Evolutionary conservation across 164 flowering plant species (phyloP).

Genomic region (Chloranthus sessilifolius): DNA sequence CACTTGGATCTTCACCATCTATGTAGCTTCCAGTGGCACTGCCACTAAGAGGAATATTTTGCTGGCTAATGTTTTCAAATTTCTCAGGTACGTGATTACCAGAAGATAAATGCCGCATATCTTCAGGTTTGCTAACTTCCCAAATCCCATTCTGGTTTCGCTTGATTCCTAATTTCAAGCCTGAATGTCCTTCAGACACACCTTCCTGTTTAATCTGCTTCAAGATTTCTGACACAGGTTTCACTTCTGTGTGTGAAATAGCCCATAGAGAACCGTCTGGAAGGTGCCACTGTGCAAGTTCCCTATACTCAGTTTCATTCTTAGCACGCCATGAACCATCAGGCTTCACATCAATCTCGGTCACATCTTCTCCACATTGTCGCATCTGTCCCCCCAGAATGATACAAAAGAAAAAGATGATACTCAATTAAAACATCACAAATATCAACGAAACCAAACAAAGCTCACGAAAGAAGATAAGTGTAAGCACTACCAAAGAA

Average conservation of each 20-base stretch:
- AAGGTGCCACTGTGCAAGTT: slow-evolving; percentile 69
- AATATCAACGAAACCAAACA: neutral
- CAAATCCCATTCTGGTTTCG: slow-evolving; percentile 65
- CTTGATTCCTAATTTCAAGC: slow-evolving; percentile 66
- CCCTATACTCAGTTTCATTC: slow-evolving; percentile 55
- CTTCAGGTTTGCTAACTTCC: slow-evolving; percentile 84
- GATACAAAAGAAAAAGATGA: slow-evolving; percentile 8
- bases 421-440: neutral
- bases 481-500: slow-evolving; percentile 43
- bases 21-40: slow-evolving; percentile 83
- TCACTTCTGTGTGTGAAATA: slow-evolving; percentile 28
- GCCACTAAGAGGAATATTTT: slow-evolving; percentile 69
- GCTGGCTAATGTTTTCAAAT: slow-evolving; percentile 28
- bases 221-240: slow-evolving; percentile 33
- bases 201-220: slow-evolving; percentile 68
- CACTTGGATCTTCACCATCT: slow-evolving; percentile 86
- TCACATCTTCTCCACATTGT: slow-evolving; percentile 79
- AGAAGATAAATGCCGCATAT: slow-evolving; percentile 35
- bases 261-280: slow-evolving; percentile 69
- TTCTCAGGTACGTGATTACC: slow-evolving; percentile 35
- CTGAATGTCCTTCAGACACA: slow-evolving; percentile 49
- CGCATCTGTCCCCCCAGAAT: slow-evolving; percentile 45
- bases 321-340: slow-evolving; percentile 98
- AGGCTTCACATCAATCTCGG: slow-evolving; percentile 89
- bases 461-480: neutral